These are phyloP conservation scores for Fusarium sp. DNA, from an alignment of 2,329 filamentous ascomycete species.

Conservation along the genomic window DNA sequence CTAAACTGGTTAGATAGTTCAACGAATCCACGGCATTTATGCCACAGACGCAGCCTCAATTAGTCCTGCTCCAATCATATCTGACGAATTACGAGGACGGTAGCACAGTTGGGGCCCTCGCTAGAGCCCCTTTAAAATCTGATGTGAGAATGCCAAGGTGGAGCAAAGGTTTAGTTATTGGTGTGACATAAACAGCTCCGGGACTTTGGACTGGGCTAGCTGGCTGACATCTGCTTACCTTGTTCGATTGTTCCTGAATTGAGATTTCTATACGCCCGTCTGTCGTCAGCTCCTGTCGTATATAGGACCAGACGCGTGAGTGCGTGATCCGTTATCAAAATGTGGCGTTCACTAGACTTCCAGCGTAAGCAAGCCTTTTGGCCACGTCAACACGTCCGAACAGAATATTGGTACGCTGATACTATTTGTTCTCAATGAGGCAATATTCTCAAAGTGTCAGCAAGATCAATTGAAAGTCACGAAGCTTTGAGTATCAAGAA, in stretches of 20 bases:
- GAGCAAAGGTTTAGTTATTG: background rate
- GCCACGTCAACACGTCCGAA: no score
- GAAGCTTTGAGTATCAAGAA: no score
- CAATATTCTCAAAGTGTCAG: no score
- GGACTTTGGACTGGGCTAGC: background rate
- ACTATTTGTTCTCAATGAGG: no score
- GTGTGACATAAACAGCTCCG: background rate
- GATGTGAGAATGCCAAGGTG: slow-evolving; percentile 14
- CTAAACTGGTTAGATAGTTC: slow-evolving; percentile 2
- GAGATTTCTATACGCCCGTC: no score
- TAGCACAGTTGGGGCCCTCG: slow-evolving; percentile 11
- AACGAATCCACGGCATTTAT: background rate
- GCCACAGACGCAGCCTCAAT: background rate
- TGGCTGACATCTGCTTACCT: background rate
- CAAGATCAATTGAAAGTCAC: no score
- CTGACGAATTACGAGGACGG: background rate
- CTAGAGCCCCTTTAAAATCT: slow-evolving; percentile 13
- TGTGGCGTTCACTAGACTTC: no score
- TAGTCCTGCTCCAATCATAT: slow-evolving; percentile 1
- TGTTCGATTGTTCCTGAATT: background rate
- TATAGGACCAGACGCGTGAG: no score
- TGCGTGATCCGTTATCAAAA: no score
- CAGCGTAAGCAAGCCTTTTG: no score
- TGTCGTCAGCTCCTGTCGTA: no score
- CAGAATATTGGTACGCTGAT: no score